Evolutionary conservation across 2,329 filamentous ascomycete genomes (phyloP).

Genomic region (Penicillium sp.): DNA sequence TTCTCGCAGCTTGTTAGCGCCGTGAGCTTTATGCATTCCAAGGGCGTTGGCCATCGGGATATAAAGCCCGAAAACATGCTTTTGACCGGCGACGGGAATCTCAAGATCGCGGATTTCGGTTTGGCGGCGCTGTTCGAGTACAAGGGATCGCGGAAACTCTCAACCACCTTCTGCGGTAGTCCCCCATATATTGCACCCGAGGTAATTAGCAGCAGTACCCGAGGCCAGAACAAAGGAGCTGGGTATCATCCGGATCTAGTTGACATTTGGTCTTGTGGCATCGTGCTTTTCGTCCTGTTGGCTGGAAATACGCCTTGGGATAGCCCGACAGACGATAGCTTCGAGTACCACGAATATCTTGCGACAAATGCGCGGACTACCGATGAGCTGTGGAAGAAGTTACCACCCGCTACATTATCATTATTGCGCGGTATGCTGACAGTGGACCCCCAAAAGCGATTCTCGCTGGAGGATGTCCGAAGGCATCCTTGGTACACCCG

Average conservation of each 20-base stretch:
- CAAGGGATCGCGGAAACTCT: conserved; percentile 76
- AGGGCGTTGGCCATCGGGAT: conserved; percentile 89
- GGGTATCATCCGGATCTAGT: conserved; percentile 68
- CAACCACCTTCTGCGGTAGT: conserved; percentile 87
- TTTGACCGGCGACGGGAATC: conserved; percentile 74
- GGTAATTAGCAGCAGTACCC: conserved; percentile 60
- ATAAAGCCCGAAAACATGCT: conserved; percentile 95
- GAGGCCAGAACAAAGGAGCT: conserved; percentile 47
- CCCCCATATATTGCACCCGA: conserved; percentile 97
- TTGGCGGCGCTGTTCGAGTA: conserved; percentile 92
- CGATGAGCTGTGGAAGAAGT: conserved; percentile 79
- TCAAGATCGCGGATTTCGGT: conserved; percentile 96
- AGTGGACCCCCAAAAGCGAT: conserved; percentile 69
- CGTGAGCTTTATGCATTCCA: conserved; percentile 92
- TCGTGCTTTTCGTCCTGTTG: conserved; percentile 93
- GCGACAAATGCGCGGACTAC: conserved; percentile 74
- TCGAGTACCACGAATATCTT: conserved; percentile 87
- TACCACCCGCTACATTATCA: conserved; percentile 73
- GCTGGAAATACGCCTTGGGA: conserved; percentile 99
- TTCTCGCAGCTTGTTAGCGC: conserved; percentile 89
- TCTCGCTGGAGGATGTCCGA: conserved; percentile 81
- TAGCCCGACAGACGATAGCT: conserved; percentile 78
- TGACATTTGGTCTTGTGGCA: conserved; percentile 96
- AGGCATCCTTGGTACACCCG: conserved; percentile 94
- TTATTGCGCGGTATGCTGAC: conserved; percentile 91